Evolutionary conservation across 2,329 filamentous ascomycete species (phyloP), one percentile per base, ranked within the genome.

Genomic region (Botrytis pseudocinerea): DNA sequence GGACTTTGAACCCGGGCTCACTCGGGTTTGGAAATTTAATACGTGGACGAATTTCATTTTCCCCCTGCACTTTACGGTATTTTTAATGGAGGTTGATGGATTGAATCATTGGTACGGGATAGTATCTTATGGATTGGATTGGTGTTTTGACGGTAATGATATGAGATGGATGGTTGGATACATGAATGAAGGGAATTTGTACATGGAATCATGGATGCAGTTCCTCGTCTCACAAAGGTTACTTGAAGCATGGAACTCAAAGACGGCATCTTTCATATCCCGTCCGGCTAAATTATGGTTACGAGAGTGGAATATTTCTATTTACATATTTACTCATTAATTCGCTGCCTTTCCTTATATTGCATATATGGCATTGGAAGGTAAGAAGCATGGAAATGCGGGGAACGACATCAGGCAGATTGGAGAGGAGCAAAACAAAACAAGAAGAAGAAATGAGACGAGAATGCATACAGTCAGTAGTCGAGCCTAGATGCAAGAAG

Each of bases 141-240:
- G 64, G 64, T 54, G 46, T 66, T 40, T 18, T 48, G 46, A 66
- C 4, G 46, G 25, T 66, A 40, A 66, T 66, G 63, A 65, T 9
- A 38, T 6, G 32, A 60, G 10, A 35, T 60, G 57, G 32, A 38
- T 60, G 18, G 20, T 25, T 60, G 63, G 42, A 51, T 38, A 68
- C 25, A 25, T 57, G 32, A 40, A 57, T 20, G 46, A 42, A 42
- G n/a, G n/a, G 12, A 32, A 48, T 32, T 9, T 62, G 38, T 64
- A 44, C 20, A 64, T 54, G 46, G 46, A 38, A 66, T n/a, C 20
- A 32, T 54, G 22, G 40, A 42, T 9, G 8, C 25, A 20, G 5
- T 2, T 25, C 51, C 32, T 66, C 46, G 35, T 8, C 51, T 28
- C n/a, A 57, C 51, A 28, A 18, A 28, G 51, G 14, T 18, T 57